Evolutionary conservation across 129 eudicot species (phyloP), one percentile per base, ranked within the genome.

Genomic region (Lactuca saligna): DNA sequence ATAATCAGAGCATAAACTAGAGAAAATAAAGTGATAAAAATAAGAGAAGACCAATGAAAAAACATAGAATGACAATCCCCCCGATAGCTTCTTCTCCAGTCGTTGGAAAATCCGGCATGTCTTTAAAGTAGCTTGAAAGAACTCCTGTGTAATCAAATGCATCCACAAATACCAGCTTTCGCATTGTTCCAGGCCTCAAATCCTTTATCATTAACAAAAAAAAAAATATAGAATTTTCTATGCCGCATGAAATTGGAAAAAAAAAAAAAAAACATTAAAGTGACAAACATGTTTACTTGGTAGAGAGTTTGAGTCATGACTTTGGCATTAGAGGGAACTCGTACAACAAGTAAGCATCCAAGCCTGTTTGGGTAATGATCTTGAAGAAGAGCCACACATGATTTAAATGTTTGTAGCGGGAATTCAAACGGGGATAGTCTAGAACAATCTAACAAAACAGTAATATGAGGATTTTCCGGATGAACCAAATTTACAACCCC

Each of bases 331-430:
- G 80, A 67, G 31, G 91, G 88, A 60, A 88, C 84, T 15, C 95
- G 82, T 50, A 81, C 73, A 44, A 85, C 79, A 38, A 81, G 73
- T 79, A 88, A 83, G 53, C 86, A 79, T 34, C 86, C 88, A 70
- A 88, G 95, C 50, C 95, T 81, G 44, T 81, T 82, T 3, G 95
- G 95, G 78, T 85, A 88, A 81, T 88, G 88, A 72, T 88, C 95
- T 73, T 88, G 95, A 77, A 88, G 76, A 70, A 88, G 86, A 41
- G 79, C 59, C 15, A 86, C 83, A 72, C 91, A 88, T 7, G 85
- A 78, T 80, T 91, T 85, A 75, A 88, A 78, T 59, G 72, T 82
- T 68, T 88, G 85, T 49, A 88, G 31, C 1, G 95, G 95, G 49
- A 88, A 85, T 33, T 91, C 88, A 75, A 88, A 82, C 12, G 88